These are phyloP conservation scores for Anthoceros angustus DNA, from an alignment of 225 moss, liverwort and hornwort species.

Conservation along the genomic window DNA sequence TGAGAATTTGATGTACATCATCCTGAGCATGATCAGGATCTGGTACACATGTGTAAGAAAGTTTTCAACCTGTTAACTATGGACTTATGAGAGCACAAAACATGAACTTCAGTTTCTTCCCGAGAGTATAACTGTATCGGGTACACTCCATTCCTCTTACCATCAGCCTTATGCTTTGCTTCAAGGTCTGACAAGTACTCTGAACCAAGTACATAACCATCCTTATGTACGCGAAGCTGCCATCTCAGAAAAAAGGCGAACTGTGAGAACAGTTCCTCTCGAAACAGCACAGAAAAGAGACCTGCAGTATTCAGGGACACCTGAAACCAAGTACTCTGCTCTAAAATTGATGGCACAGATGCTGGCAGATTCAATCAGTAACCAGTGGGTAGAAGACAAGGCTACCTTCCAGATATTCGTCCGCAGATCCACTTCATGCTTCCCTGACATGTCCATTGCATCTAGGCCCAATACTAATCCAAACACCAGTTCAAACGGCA, in stretches of 20 bases:
- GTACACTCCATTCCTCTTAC: constrained; percentile 18
- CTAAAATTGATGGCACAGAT: not conserved
- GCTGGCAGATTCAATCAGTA: not conserved
- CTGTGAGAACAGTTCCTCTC: not conserved
- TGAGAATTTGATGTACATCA: constrained; percentile 6
- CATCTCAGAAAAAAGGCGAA: constrained; percentile 1
- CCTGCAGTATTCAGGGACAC: no score
- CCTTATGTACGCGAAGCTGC: constrained; percentile 78
- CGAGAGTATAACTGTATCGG: no score
- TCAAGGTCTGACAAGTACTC: constrained; percentile 72
- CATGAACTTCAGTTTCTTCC: no score
- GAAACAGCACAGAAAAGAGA: not conserved
- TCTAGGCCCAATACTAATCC: constrained; percentile 80
- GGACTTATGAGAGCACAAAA: not conserved
- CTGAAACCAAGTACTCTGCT: not conserved
- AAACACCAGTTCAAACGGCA: constrained; percentile 9
- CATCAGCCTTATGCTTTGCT: constrained; percentile 70
- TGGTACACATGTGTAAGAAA: constrained; percentile 24
- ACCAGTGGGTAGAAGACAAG: not conserved
- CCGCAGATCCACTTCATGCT: constrained; percentile 96
- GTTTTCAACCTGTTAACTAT: not conserved
- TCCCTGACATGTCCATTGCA: constrained; percentile 98
- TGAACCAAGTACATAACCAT: constrained; percentile 82
- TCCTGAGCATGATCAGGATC: constrained; percentile 9
- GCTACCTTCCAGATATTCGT: constrained; percentile 99